Percentiles rank a stretch among this genome's conserved stretches.
Evolutionary conservation across 1,284 basidiomycete species (phyloP).

Genomic region (Cryptococcus sp.): DNA sequence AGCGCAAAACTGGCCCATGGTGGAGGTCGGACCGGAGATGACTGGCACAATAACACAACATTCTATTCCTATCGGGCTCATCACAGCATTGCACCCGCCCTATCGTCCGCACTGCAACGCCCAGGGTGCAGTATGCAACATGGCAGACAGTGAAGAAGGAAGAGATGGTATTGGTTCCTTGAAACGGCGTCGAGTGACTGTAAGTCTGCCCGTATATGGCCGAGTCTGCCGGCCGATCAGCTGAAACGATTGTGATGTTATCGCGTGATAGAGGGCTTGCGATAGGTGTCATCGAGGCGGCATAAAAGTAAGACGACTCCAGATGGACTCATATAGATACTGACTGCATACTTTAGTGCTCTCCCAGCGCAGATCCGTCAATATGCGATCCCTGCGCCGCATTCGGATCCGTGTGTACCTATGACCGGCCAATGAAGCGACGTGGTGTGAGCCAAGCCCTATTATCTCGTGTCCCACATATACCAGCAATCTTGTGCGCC

Average conservation of each 20-base stretch:
- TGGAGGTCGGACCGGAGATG: neutral
- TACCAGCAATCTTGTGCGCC: no score
- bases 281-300: slow-evolving; percentile 50
- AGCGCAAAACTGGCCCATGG: slow-evolving; percentile 5
- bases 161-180: slow-evolving; percentile 1
- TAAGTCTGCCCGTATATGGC: slow-evolving; percentile 9
- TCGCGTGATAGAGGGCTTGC: slow-evolving; percentile 39
- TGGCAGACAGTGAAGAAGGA: neutral
- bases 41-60: no score
- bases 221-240: neutral
- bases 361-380: slow-evolving; percentile 23
- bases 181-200: slow-evolving; percentile 37
- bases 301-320: slow-evolving; percentile 33
- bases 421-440: slow-evolving; percentile 45
- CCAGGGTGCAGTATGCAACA: neutral
- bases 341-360: slow-evolving; percentile 29
- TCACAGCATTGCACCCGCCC: neutral
- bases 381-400: slow-evolving; percentile 44
- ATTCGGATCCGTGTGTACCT: slow-evolving; percentile 46
- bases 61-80: no score
- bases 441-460: slow-evolving; percentile 40
- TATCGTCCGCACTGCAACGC: neutral
- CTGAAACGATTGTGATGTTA: neutral
- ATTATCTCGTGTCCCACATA: neutral
- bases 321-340: neutral